Percentiles rank a stretch among this genome's conserved stretches.
phyloP scores from a whole-genome alignment of 2,329 filamentous ascomycete species.

The Didymella sp. region DNA sequence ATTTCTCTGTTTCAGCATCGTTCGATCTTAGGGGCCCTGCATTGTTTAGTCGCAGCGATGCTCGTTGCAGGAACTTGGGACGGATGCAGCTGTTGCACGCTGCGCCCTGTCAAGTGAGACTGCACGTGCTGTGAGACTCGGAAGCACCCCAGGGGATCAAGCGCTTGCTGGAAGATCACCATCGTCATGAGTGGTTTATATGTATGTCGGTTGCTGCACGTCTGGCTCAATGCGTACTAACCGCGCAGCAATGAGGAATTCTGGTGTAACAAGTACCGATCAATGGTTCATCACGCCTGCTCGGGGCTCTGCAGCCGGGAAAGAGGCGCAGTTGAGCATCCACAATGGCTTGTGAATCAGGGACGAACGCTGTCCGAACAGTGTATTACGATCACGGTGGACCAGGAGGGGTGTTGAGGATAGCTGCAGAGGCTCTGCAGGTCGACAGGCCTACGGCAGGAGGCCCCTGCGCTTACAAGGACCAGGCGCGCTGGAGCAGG shows the following conservation, averaged over 20 bases:
- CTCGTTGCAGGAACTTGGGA: conserved; percentile 2
- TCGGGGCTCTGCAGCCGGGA: conserved; percentile 26
- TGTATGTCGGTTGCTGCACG: conserved; percentile 40
- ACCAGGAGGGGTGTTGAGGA: conserved; percentile 14
- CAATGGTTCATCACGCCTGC: conserved; percentile 32
- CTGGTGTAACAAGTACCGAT: conserved; percentile 37
- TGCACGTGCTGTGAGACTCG: conserved; percentile 37
- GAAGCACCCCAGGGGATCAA: conserved; percentile 25
- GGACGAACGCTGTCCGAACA: conserved; percentile 13
- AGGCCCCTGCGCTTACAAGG: conserved; percentile 22
- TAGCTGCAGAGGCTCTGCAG: conserved; percentile 19
- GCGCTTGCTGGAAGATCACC: conserved; percentile 20
- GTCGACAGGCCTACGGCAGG: conserved; percentile 9
- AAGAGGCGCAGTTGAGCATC: conserved; percentile 28
- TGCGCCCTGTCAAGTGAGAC: conserved; percentile 18
- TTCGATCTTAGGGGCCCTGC: conserved; percentile 21
- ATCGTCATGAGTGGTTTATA: conserved; percentile 30
- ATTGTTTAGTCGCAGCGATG: conserved; percentile 9
- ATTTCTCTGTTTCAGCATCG: conserved; percentile 34
- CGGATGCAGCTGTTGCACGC: conserved; percentile 12
- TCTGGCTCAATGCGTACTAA: conserved; percentile 39
- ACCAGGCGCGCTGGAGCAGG: conserved; percentile 29
- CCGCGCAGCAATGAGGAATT: conserved; percentile 27
- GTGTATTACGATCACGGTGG: conserved; percentile 11
- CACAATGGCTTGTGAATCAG: conserved; percentile 26